Base-by-base conservation (phyloP, 495 filamentous ascomycete species). In the Pyrenopolyporus hunteri region DNA sequence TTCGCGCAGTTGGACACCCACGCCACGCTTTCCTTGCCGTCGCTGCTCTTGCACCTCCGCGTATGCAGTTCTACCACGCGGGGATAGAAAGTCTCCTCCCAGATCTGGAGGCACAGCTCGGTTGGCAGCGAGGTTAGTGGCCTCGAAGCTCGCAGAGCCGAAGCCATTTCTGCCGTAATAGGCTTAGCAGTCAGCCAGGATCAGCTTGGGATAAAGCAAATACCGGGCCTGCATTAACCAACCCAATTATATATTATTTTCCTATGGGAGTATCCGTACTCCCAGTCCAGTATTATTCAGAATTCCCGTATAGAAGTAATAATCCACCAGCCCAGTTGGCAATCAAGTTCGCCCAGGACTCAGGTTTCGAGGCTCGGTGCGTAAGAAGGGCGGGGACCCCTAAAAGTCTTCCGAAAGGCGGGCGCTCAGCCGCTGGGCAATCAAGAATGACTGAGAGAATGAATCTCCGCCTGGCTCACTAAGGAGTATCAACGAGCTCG, bases 71-170 rank as follows among this genome's bases (percentile, higher is more conserved):
- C 74, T n/a, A 76, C 49, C 9, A 66, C 63, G 25, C 74, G 71
- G 0, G 71, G 70, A 6, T 55, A 19, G 25, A 75, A 71, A 7
- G 74, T 32, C 36, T 50, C 50, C 0, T 55, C 35, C 71, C 73
- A 77, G 22, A 77, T 73, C 3, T 69, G 50, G 63, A 77, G 64
- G 26, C 74, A 70, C 36, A 77, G 46, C 31, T 77, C 74, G 26
- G 69, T 37, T 8, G 74, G 74, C 7, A 77, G 65, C n/a, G 57
- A 39, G 8, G 70, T n/a, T n/a, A n/a, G n/a, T n/a, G n/a, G n/a
- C n/a, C n/a, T n/a, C n/a, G n/a, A n/a, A n/a, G n/a, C n/a, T n/a
- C n/a, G n/a, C 28, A 36, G 8, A 40, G 36, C 23, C 10, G 49
- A 45, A 51, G 37, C 10, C 50, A 59, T 65, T 16, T 19, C 51